Base-by-base conservation (phyloP, 441 rosid genomes). In the Adansonia grandidieri region DNA sequence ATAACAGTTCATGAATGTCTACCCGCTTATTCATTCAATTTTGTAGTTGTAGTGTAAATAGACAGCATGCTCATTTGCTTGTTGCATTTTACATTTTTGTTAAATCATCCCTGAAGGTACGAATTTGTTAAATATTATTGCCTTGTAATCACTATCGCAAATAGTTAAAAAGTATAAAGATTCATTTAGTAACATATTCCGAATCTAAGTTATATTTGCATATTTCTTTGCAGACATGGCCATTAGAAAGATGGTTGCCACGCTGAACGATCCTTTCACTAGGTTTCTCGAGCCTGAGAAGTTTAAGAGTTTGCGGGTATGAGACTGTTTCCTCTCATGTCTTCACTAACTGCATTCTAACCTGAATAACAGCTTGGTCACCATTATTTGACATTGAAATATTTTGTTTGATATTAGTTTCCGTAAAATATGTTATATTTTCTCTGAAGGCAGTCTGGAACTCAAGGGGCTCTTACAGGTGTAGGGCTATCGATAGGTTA, bases 371-470 rank as follows among this genome's bases (percentile, higher is more conserved):
- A 40, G 37, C 37, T 2, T n/a, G 50, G 70, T 65, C 40, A 48
- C 50, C 40, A 40, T 65, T 15, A 65, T 65, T 40, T 20, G n/a
- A 42, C 40, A 73, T 44, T 76, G 75, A 72, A 47, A 5, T 66
- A 62, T 40, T 22, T 28, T 61, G 17, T 50, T 47, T 77, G 70
- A 48, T 60, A 73, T 32, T 1, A 11, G 58, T 56, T 50, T 75
- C 75, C 65, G 71, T 83, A 44, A 84, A 86, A 82, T 68, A 63
- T 83, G 56, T 78, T 78, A 80, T 78, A 80, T 80, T 81, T 93
- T 93, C 83, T 82, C 82, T 91, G 94, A 96, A 94, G 97, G 92
- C 89, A 96, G 99, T 96, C 98, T 61, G 99, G 99, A 84, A 92
- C 97, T 80, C 91, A 88, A 91, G 97, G 98, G 65, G 90, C 99